A percentile compares a stretch with the other conserved stretches of the same genome.
Evolutionary conservation across 164 flowering plant species (phyloP).

Genomic region (Umbellularia californica): DNA sequence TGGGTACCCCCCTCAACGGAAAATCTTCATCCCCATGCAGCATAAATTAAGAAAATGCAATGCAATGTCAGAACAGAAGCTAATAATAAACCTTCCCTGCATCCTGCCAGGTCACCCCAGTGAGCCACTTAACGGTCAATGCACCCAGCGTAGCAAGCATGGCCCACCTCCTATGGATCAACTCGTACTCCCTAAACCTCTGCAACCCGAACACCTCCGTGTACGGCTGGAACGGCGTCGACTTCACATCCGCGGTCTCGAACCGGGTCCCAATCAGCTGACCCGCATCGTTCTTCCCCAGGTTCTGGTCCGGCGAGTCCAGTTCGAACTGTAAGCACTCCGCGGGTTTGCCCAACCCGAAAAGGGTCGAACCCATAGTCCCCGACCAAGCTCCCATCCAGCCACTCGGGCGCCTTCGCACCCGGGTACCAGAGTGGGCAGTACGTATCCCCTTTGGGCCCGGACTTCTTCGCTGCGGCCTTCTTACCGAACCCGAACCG

Average conservation of each 20-base stretch:
- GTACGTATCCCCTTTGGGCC: constrained; percentile 19
- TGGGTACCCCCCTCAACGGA: too few relatives aligned
- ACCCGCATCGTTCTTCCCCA: constrained; percentile 80
- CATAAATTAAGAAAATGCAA: too few relatives aligned
- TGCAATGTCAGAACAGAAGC: too few relatives aligned
- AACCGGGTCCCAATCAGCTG: constrained; percentile 77
- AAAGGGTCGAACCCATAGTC: constrained; percentile 98
- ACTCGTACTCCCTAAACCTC: constrained; percentile 94
- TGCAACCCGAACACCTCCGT: constrained; percentile 88
- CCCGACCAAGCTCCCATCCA: constrained; percentile 83
- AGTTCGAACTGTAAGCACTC: constrained; percentile 88
- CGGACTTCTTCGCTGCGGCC: constrained; percentile 33
- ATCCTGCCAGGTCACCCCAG: constrained; percentile 97
- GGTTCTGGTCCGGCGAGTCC: constrained; percentile 89
- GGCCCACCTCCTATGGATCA: constrained; percentile 98
- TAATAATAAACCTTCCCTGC: constrained; percentile 74
- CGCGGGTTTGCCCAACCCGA: constrained; percentile 91
- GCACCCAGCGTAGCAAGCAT: constrained; percentile 97
- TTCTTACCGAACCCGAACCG: constrained; percentile 57
- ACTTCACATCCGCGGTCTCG: constrained; percentile 57
- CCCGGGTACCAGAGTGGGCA: constrained; percentile 97
- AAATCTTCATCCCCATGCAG: too few relatives aligned
- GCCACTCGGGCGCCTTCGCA: constrained; percentile 79
- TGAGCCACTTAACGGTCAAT: constrained; percentile 81
- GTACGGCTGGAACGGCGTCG: constrained; percentile 96